Conservation (phyloP, 345 rosid species). For the Populus alba region DNA sequence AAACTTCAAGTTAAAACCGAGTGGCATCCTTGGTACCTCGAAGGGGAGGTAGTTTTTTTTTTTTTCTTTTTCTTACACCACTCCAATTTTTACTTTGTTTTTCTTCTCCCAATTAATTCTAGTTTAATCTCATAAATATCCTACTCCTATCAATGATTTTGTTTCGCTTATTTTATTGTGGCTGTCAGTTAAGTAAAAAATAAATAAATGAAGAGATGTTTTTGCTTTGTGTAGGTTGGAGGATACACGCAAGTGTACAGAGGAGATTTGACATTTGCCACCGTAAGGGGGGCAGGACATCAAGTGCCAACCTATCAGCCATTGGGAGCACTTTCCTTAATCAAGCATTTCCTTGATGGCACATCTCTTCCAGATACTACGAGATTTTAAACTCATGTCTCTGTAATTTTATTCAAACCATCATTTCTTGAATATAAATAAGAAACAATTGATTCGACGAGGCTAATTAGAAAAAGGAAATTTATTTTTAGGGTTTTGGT, state of each 20-base stretch:
- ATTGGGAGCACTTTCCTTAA: constrained; percentile 61
- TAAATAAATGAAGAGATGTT: no score
- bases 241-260: constrained; percentile 73
- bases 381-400: constrained; percentile 16
- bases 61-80: not conserved
- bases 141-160: no score
- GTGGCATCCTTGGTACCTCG: constrained; percentile 83
- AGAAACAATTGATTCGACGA: not conserved
- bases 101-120: not conserved
- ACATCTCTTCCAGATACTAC: constrained; percentile 62
- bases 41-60: constrained; percentile 45
- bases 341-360: constrained; percentile 59
- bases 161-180: no score
- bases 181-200: no score
- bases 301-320: constrained; percentile 91
- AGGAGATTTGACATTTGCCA: constrained; percentile 67
- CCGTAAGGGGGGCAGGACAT: constrained; percentile 90
- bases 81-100: not conserved
- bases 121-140: no score
- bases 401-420: not conserved
- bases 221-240: constrained; percentile 46
- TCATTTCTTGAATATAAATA: not conserved
- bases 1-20: constrained; percentile 45
- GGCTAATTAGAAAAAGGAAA: not conserved
- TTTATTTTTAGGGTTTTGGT: no score